Evolutionary conservation across 768 basidiomycete genomes (phyloP).

Genomic region (Hygrophorus russula): DNA sequence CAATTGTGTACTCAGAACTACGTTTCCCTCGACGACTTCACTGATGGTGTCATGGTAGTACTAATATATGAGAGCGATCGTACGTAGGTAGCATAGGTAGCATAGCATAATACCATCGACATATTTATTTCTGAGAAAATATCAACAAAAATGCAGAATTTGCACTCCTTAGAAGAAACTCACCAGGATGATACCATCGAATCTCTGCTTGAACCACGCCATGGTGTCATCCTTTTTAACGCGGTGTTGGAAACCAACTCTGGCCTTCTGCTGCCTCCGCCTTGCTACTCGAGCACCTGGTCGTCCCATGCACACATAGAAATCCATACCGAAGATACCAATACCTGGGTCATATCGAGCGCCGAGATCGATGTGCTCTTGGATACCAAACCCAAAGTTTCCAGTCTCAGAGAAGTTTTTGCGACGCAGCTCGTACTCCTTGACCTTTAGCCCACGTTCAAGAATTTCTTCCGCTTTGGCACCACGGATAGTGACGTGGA

Average conservation of each 20-base stretch:
- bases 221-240: slow-evolving; percentile 95
- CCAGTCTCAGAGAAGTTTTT: slow-evolving; percentile 98
- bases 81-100: no score
- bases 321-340: slow-evolving; percentile 99
- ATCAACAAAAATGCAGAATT: not conserved
- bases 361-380: slow-evolving; percentile 98
- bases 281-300: slow-evolving; percentile 86
- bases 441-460: slow-evolving; percentile 98
- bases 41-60: no score
- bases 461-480: slow-evolving; percentile 99
- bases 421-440: slow-evolving; percentile 98
- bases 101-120: not conserved
- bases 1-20: not conserved
- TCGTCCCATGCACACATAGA: slow-evolving; percentile 95
- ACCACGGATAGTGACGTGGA: slow-evolving; percentile 96
- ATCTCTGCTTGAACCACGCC: slow-evolving; percentile 99
- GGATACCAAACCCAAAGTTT: slow-evolving; percentile 99
- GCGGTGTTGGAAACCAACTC: slow-evolving; percentile 80
- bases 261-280: slow-evolving; percentile 81
- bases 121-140: not conserved
- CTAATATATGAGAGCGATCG: no score
- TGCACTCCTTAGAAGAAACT: slow-evolving; percentile 15
- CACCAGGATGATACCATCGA: slow-evolving; percentile 95
- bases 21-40: not conserved
- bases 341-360: slow-evolving; percentile 97